Percentiles rank a stretch among this genome's conserved stretches.
These are phyloP conservation scores for Xylariaceae sp. DNA, from an alignment of 2,329 filamentous ascomycete species.

Conservation along the genomic window DNA sequence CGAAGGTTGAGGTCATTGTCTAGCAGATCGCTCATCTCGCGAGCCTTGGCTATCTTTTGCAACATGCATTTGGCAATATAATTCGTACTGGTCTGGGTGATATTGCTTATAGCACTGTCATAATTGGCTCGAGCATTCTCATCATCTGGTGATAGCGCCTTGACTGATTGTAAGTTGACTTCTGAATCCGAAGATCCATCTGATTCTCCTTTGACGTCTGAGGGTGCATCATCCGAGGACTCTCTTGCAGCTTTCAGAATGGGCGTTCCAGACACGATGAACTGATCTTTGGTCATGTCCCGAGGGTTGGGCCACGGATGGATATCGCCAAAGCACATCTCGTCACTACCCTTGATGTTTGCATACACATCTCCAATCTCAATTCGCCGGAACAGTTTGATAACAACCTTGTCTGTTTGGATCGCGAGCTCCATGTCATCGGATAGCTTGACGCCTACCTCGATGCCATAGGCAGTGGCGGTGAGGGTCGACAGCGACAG, in stretches of 20 bases:
- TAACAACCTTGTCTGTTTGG: constrained; percentile 42
- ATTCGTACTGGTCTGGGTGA: constrained; percentile 34
- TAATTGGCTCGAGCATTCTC: constrained; percentile 31
- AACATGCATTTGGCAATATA: constrained; percentile 29
- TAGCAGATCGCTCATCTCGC: constrained; percentile 29
- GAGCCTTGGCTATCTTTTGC: constrained; percentile 22
- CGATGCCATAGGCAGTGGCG: constrained; percentile 46
- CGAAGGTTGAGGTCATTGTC: constrained; percentile 39
- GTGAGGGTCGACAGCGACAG: constrained; percentile 46
- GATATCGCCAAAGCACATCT: constrained; percentile 42
- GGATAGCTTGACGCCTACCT: constrained; percentile 47
- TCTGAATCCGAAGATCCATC: background rate
- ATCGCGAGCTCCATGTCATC: constrained; percentile 51
- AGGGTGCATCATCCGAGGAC: background rate
- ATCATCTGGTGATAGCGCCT: constrained; percentile 7
- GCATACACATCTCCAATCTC: constrained; percentile 48
- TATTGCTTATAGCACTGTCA: constrained; percentile 34
- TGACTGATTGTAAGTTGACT: constrained; percentile 1
- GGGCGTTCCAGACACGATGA: background rate
- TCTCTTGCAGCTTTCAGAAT: constrained; percentile 1
- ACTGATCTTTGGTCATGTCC: constrained; percentile 1
- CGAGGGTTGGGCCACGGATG: background rate
- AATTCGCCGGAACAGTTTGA: constrained; percentile 44
- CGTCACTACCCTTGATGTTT: constrained; percentile 50
- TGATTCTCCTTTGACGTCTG: background rate